A percentile compares a stretch with the other conserved stretches of the same genome.
Conservation (phyloP, 2,329 filamentous ascomycete genomes). For the Escovopsis weberi region DNA sequence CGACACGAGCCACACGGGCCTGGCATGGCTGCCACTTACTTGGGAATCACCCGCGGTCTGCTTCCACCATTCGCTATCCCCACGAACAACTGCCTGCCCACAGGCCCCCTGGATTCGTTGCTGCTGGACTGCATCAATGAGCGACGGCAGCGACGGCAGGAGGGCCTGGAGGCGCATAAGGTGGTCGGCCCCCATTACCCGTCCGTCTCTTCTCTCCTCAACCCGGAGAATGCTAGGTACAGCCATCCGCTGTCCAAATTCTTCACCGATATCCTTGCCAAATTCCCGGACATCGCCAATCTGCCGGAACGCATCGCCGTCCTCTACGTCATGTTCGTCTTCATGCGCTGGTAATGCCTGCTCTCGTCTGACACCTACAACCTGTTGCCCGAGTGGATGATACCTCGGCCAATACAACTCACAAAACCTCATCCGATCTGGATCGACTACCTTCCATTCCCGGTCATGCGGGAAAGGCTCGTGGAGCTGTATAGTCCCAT, state of each 20-base stretch:
- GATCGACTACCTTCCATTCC: constrained; percentile 74
- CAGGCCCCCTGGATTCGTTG: constrained; percentile 66
- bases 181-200: constrained; percentile 68
- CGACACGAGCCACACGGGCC: constrained; percentile 35
- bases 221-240: constrained; percentile 46
- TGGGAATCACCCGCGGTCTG: constrained; percentile 6
- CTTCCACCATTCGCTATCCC: constrained; percentile 15
- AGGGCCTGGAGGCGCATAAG: constrained; percentile 48
- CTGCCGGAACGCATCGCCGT: constrained; percentile 72
- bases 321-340: constrained; percentile 73
- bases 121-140: constrained; percentile 66
- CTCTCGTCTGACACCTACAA: constrained; percentile 70
- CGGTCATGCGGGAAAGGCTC: constrained; percentile 56
- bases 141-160: constrained; percentile 47
- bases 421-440: constrained; percentile 59
- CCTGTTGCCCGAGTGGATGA: constrained; percentile 58
- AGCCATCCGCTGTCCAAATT: constrained; percentile 71
- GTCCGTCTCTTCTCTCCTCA: constrained; percentile 63
- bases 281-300: constrained; percentile 66
- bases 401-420: constrained; percentile 52
- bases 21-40: neutral
- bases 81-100: constrained; percentile 48
- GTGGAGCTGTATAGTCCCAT: constrained; percentile 31
- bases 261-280: constrained; percentile 70
- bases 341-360: constrained; percentile 75